Evolutionary conservation across 805 yeast species (phyloP), one percentile per base, ranked within the genome.

Genomic region (Candida nemodendra): DNA sequence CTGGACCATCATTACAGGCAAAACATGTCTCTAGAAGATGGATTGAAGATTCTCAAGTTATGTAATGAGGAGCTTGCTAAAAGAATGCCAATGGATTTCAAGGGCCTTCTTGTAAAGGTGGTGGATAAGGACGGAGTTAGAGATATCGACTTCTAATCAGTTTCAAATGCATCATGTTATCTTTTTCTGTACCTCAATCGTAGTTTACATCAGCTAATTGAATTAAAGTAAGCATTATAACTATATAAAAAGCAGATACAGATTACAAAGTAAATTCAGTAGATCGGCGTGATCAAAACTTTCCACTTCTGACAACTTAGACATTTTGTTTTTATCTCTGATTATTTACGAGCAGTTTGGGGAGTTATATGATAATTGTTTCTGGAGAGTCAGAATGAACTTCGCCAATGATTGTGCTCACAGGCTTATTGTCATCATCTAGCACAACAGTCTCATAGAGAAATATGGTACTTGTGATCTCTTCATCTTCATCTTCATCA

Each of bases 1-100:
- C 72, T 93, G 50, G 99, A 93, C 68, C 89, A 83, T 51, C 96
- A 89, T 65, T 89, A 90, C 66, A 76, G 81, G 59, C 72, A 79
- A 29, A 90, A 81, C 51, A 76, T 90, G 80, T 68, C 76, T 5
- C 62, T 76, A 27, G 87, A 80, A 26, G 91, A 88, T 43, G 99
- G 97, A 2, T 58, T 91, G 42, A 72, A 79, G 32, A 71, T 93
- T 51, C 72, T 90, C 58, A 71, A 78, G 46, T 57, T 72, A 57
- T 89, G 97, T 65, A 70, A 85, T 40, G 74, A 72, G 41, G 99
- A 93, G 67, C 74, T 93, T 54, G 72, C 77, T 44, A 79, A 72
- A 40, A 81, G 99, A 71, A 75, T 88, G 82, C 96, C 96, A 30
- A 76, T 93, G 43, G 98, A 91, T 57, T 91, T 86, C 73, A 93